Base-by-base conservation (phyloP, 2,329 filamentous ascomycete species). In the Arachnopeziza araneosa region DNA sequence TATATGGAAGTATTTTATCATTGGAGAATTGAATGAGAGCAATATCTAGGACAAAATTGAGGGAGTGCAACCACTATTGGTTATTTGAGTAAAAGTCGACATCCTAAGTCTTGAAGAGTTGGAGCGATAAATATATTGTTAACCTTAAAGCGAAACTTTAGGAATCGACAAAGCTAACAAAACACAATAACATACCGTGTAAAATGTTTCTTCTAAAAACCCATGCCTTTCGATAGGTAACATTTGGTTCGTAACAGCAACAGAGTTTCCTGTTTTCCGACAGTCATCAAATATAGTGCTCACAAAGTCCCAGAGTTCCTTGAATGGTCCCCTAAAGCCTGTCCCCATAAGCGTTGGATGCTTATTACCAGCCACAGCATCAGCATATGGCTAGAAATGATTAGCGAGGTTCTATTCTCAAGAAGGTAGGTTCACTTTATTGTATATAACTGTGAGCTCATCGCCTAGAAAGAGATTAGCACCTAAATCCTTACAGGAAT, bases 241-340 rank as follows among this genome's bases (percentile, higher is more conserved):
- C 63, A 85, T 85, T 63, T 93, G 89, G 67, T 93, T 89, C 62
- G 91, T 84, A 71, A 91, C 91, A 84, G 91, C 89, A 0, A 86
- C 90, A 0, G 89, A 87, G 72, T 91, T 85, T 1, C 90, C 90
- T 4, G 86, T 87, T 30, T 80, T 74, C 72, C 82, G 82, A 1
- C 88, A 90, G 59, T 80, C 84, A 23, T 81, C 78, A 64, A 95
- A 90, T 0, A 89, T 80, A 1, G 85, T 83, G 58, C 84, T 80
- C 10, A 93, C 80, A 6, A 85, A 81, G 23, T 85, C 78, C 88
- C 89, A 93, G 8, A 93, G 86, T 69, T 93, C 90, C 1, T 78
- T 63, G 87, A 89, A 93, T 0, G 83, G 85, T 17, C 65, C 82
- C 50, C 76, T 73, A 67, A 70, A 69, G 1, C 63, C 66, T 22